These are phyloP conservation scores for Dimocarpus longan DNA, from an alignment of 345 rosid species.

Conservation along the genomic window DNA sequence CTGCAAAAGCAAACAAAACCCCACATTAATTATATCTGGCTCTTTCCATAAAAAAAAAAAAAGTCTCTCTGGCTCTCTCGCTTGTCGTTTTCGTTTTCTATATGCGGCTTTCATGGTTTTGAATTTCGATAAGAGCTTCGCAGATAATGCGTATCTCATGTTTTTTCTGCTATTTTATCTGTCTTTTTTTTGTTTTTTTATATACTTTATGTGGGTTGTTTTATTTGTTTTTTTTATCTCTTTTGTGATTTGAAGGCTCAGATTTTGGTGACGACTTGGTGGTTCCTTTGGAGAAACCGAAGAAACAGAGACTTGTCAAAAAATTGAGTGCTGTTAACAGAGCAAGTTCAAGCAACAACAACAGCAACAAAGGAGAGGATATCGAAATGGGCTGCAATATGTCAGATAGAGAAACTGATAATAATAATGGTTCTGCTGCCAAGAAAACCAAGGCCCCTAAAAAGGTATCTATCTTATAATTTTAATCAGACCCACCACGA, in stretches of 20 bases:
- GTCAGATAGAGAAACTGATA: slow-evolving; percentile 36
- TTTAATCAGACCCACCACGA: neutral
- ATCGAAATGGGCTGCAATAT: slow-evolving; percentile 41
- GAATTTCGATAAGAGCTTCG: slow-evolving; percentile 29
- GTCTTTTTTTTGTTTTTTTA: slow-evolving; percentile 13
- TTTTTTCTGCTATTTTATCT: slow-evolving; percentile 17
- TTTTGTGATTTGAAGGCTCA: slow-evolving; percentile 24
- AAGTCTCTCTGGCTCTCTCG: neutral
- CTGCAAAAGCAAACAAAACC: slow-evolving; percentile 20
- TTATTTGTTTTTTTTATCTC: too few species aligned
- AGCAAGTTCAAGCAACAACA: slow-evolving; percentile 27
- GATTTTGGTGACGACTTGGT: slow-evolving; percentile 33
- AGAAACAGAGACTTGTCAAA: slow-evolving; percentile 52
- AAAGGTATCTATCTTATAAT: slow-evolving; percentile 41
- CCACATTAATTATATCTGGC: neutral
- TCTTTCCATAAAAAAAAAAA: neutral
- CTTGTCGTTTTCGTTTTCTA: slow-evolving; percentile 40
- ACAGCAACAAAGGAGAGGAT: slow-evolving; percentile 8
- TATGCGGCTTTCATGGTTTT: neutral
- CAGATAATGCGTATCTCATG: slow-evolving; percentile 22
- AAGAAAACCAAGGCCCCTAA: slow-evolving; percentile 57
- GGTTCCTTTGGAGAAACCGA: slow-evolving; percentile 48
- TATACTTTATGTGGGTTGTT: slow-evolving; percentile 1
- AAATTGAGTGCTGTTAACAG: slow-evolving; percentile 49
- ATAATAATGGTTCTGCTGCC: slow-evolving; percentile 24